Evolutionary conservation across 1,284 basidiomycete species (phyloP).

Genomic region (Athelia psychrophila): DNA sequence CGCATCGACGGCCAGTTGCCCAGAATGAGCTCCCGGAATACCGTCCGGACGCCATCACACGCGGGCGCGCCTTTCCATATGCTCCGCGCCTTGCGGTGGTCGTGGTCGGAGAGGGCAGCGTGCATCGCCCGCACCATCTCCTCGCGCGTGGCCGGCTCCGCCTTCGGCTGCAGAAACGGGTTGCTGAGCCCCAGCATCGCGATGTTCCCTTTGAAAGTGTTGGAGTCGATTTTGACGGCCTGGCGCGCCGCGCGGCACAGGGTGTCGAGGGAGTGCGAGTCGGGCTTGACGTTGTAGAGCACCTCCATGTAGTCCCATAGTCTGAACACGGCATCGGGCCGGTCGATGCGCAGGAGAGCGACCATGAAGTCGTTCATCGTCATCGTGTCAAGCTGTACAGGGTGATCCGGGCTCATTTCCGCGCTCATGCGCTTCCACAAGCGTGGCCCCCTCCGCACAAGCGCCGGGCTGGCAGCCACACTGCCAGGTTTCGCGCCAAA

Average conservation of each 20-base stretch:
- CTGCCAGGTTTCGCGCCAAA: constrained; percentile 24
- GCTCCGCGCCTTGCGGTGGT: constrained; percentile 22
- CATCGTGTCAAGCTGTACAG: constrained; percentile 29
- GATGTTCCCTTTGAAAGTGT: constrained; percentile 42
- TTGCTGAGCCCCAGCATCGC: constrained; percentile 22
- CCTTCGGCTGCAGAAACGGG: constrained; percentile 9
- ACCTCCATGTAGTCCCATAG: constrained; percentile 58
- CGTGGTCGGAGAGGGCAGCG: constrained; percentile 20
- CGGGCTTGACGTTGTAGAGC: constrained; percentile 54
- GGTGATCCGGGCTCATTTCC: constrained; percentile 6
- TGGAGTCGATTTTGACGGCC: constrained; percentile 45
- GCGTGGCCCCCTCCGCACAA: neutral
- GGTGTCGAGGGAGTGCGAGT: constrained; percentile 51
- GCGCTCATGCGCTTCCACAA: neutral
- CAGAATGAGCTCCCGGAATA: constrained; percentile 50
- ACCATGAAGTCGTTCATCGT: constrained; percentile 56
- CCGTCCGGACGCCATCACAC: constrained; percentile 39
- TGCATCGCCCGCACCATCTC: constrained; percentile 21
- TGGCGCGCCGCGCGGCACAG: constrained; percentile 58
- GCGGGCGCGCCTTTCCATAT: constrained; percentile 50
- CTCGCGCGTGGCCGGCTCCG: constrained; percentile 7
- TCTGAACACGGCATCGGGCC: constrained; percentile 58
- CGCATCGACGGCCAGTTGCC: constrained; percentile 42
- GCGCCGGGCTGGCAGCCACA: constrained; percentile 1
- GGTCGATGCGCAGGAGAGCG: constrained; percentile 41